Evolutionary conservation across 2,329 filamentous ascomycete genomes (phyloP).

Genomic region (Hypoxylon sp.): DNA sequence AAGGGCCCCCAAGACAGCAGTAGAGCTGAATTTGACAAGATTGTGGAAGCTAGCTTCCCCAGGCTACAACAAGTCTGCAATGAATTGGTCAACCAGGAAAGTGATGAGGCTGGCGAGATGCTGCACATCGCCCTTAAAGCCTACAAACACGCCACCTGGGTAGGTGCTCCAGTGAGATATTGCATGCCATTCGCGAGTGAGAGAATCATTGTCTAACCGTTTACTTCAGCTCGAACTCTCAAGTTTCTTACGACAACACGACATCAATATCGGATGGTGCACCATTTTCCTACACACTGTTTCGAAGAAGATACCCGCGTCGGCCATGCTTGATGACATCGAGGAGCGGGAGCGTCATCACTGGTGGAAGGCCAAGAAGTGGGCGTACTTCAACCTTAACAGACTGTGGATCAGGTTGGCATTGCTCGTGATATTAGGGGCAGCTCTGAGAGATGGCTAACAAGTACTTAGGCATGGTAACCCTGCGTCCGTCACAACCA

Average conservation of each 20-base stretch:
- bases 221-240: slow-evolving; percentile 84
- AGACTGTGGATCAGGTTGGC: slow-evolving; percentile 89
- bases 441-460: slow-evolving; percentile 47
- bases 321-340: slow-evolving; percentile 81
- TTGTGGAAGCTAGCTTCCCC: slow-evolving; percentile 92
- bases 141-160: slow-evolving; percentile 98
- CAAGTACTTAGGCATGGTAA: slow-evolving; percentile 82
- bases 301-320: slow-evolving; percentile 84
- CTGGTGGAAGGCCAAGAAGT: slow-evolving; percentile 99
- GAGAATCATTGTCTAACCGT: slow-evolving; percentile 33
- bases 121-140: slow-evolving; percentile 94
- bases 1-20: slow-evolving; percentile 83
- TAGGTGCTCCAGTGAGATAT: slow-evolving; percentile 63
- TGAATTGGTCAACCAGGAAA: slow-evolving; percentile 89
- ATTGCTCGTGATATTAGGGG: slow-evolving; percentile 25
- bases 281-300: slow-evolving; percentile 93
- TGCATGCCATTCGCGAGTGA: background rate
- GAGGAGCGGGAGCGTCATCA: slow-evolving; percentile 93
- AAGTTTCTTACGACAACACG: slow-evolving; percentile 80
- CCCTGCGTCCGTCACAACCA: slow-evolving; percentile 80
- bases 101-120: slow-evolving; percentile 96
- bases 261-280: slow-evolving; percentile 94
- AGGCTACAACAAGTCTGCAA: slow-evolving; percentile 89
- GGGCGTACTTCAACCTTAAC: slow-evolving; percentile 98
- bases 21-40: slow-evolving; percentile 91